Base-by-base conservation (phyloP, 2,329 filamentous ascomycete genomes). In the Monosporascus sp. region DNA sequence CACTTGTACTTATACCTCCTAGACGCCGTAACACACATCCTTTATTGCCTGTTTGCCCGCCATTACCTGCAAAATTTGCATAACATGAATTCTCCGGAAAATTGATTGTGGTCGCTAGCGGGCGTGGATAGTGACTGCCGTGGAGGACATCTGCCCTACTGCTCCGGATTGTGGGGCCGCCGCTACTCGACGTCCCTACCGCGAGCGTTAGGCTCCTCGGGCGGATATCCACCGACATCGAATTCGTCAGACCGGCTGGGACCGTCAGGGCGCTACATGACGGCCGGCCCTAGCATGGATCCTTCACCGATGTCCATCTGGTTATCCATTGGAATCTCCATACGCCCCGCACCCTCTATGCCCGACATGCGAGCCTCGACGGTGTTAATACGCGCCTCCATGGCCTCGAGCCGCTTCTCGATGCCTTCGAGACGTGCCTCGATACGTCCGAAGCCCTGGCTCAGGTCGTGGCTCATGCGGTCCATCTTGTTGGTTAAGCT, bases 401-500 rank as follows among this genome's bases (percentile, higher is more conserved):
- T 71, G 46, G 74, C 73, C 19, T 82, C 78, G 53, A 84, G 69
- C n/a, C 80, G 74, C 66, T 81, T 81, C 61, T 81, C 75, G 26
- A 84, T 73, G 48, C 72, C 72, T 17, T 81, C 78, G 7, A 81
- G 71, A 3, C 74, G 73, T 55, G 73, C 71, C 56, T 79, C 76
- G 45, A 84, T 73, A 47, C 77, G 74, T 58, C 73, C 67, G 54
- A 84, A 72, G 6, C 78, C 78, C 55, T 82, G 77, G 2, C 69
- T 66, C 65, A 83, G 74, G 38, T 85, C 82, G 63, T 84, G 81
- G 53, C 72, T 75, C 55, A 84, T 72, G 31, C 82, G 78, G 56
- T 85, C 82, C 27, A 85, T 70, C 70, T 84, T 84, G 64, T 83
- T 82, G 7, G 75, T 80, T 46, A 84, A 73, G 47, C 76, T 82